phyloP scores from a whole-genome alignment of 1,284 basidiomycete species.

The Cronartium quercuum region DNA sequence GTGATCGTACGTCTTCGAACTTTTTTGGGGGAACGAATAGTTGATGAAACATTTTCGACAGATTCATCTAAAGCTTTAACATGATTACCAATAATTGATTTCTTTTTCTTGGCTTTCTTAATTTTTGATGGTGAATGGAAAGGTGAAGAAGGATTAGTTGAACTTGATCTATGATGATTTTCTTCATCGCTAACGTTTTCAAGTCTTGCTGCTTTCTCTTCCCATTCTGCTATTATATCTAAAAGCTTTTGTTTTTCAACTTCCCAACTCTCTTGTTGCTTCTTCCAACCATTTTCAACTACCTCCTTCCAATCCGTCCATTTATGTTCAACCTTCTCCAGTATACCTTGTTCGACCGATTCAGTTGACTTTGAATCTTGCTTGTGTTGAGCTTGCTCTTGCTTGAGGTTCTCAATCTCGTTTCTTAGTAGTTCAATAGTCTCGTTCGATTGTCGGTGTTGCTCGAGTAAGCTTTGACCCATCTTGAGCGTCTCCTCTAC shows the following conservation, averaged over 20 bases:
- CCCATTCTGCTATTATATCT: conserved; percentile 75
- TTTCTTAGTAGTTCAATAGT: conserved; percentile 71
- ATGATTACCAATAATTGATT: not conserved
- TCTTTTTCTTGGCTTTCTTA: conserved; percentile 9
- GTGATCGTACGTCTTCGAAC: not conserved
- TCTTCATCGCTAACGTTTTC: not conserved
- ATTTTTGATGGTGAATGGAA: conserved; percentile 12
- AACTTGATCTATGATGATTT: not conserved
- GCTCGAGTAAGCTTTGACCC: conserved; percentile 66
- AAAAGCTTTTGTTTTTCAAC: conserved; percentile 69
- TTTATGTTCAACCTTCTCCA: conserved; percentile 59
- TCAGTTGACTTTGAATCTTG: conserved; percentile 50
- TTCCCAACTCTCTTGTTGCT: conserved; percentile 72
- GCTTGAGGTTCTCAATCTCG: conserved; percentile 65
- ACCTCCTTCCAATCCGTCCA: conserved; percentile 58
- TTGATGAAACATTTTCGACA: not conserved
- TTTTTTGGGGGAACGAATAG: not conserved
- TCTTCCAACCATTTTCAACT: conserved; percentile 50
- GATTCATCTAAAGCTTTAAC: not conserved
- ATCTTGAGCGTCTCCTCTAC: conserved; percentile 71
- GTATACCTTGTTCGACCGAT: conserved; percentile 45
- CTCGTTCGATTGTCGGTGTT: conserved; percentile 69
- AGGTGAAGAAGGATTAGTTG: not conserved
- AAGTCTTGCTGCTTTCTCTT: conserved; percentile 50
- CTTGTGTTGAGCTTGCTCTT: conserved; percentile 51